These are phyloP conservation scores for Pulveroboletus ravenelii DNA, from an alignment of 768 basidiomycete species.

Conservation along the genomic window DNA sequence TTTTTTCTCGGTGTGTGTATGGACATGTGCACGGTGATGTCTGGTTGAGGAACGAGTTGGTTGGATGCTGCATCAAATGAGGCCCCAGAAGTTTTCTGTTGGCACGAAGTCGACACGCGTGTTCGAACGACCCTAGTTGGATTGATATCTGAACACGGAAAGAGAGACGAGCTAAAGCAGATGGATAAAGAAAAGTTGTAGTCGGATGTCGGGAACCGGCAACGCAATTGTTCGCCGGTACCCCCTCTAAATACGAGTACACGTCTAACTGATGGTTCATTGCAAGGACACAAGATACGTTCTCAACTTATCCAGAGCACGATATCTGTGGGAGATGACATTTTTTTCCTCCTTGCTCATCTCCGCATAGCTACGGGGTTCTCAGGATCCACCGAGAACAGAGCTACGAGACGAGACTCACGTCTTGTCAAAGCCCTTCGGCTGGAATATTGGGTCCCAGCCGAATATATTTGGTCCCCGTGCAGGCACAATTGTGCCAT, in stretches of 20 bases:
- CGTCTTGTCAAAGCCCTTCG: slow-evolving; percentile 73
- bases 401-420: slow-evolving; percentile 31
- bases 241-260: not conserved
- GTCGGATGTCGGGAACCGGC: slow-evolving; percentile 19
- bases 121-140: not conserved
- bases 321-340: slow-evolving; percentile 58
- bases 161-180: not conserved
- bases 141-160: not conserved
- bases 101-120: not conserved
- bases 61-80: not conserved
- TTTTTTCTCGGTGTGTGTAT: slow-evolving; percentile 24
- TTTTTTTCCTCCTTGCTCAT: slow-evolving; percentile 64
- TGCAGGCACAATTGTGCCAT: slow-evolving; percentile 85
- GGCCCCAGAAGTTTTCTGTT: not conserved
- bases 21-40: slow-evolving; percentile 15
- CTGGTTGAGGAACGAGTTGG: not conserved
- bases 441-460: slow-evolving; percentile 88
- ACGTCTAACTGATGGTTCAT: not conserved
- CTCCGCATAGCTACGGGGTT: slow-evolving; percentile 52
- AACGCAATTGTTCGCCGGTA: slow-evolving; percentile 9
- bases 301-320: slow-evolving; percentile 56
- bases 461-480: slow-evolving; percentile 79
- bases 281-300: slow-evolving; percentile 31
- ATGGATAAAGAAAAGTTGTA: slow-evolving; percentile 1
- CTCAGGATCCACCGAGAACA: not conserved